Conservation (phyloP, 805 yeast species). For the Lipomyces starkeyi region DNA sequence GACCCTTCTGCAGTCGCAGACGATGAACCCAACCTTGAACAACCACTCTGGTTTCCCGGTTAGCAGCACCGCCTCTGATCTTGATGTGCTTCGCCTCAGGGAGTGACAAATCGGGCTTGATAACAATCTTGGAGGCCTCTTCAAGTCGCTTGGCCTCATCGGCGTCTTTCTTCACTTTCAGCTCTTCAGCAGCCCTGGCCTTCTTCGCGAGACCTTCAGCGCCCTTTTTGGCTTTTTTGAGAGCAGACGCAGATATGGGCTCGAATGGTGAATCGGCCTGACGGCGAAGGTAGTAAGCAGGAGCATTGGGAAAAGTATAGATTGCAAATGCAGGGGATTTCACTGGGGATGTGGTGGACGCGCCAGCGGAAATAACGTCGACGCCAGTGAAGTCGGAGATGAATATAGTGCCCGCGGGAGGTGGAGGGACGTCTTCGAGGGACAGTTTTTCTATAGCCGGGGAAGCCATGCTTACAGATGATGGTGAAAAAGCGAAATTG, state of each 20-base stretch:
- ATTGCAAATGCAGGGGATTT: conserved; percentile 85
- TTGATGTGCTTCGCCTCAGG: conserved; percentile 74
- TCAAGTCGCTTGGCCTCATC: conserved; percentile 76
- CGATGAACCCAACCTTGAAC: conserved; percentile 97
- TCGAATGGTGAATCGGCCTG: conserved; percentile 66
- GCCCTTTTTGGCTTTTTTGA: conserved; percentile 96
- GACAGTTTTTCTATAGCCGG: conserved; percentile 9
- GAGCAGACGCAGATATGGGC: conserved; percentile 86
- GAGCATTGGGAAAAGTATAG: conserved; percentile 50
- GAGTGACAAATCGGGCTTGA: conserved; percentile 74
- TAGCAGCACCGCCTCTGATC: conserved; percentile 59
- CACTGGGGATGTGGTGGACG: conserved; percentile 57
- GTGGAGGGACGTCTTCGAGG: conserved; percentile 18
- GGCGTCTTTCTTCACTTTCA: conserved; percentile 62
- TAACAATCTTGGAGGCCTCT: conserved; percentile 77
- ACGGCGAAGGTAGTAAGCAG: conserved; percentile 60
- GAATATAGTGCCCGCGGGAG: conserved; percentile 42
- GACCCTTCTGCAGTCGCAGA: conserved; percentile 88
- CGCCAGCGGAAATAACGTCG: conserved; percentile 68
- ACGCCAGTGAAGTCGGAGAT: conserved; percentile 76
- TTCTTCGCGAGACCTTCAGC: conserved; percentile 89
- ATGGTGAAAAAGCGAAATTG: not conserved
- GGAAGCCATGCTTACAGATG: not conserved
- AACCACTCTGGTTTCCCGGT: conserved; percentile 71
- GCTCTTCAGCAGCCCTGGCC: conserved; percentile 61